These are phyloP conservation scores for Rhodotorula sp. DNA, from an alignment of 1,284 basidiomycete species.

Conservation along the genomic window DNA sequence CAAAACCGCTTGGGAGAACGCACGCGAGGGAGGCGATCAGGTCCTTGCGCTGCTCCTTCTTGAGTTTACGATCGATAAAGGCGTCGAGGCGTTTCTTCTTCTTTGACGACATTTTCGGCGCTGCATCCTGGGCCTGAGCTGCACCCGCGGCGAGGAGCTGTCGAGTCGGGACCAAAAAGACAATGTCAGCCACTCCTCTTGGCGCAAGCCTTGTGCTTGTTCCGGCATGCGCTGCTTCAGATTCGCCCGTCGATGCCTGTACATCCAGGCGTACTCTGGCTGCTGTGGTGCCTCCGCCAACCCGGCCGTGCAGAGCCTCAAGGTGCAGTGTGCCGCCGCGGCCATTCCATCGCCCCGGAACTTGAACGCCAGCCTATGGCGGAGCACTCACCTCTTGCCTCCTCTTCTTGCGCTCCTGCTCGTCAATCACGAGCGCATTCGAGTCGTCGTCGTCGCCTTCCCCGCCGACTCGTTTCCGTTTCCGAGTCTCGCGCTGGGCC, in stretches of 20 bases:
- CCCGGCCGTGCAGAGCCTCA: too few species aligned
- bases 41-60: conserved; percentile 71
- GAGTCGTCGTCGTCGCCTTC: conserved; percentile 22
- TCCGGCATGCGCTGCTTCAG: too few species aligned
- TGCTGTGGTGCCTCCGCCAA: too few species aligned
- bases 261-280: too few species aligned
- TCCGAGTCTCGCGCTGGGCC: conserved; percentile 14
- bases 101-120: conserved; percentile 60
- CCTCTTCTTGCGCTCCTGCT: conserved; percentile 19
- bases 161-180: too few species aligned
- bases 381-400: conserved; percentile 15
- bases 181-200: background rate
- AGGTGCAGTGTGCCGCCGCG: too few species aligned
- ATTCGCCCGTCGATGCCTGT: too few species aligned
- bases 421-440: conserved; percentile 25
- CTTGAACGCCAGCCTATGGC: too few species aligned
- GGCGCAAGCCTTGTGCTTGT: too few species aligned
- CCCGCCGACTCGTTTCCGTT: conserved; percentile 7
- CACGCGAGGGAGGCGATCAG: conserved; percentile 76
- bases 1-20: conserved; percentile 39
- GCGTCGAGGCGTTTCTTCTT: conserved; percentile 78
- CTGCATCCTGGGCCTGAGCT: background rate
- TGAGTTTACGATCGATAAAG: conserved; percentile 82
- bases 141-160: conserved; percentile 22
- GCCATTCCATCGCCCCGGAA: too few species aligned